phyloP scores from a whole-genome alignment of 192 early-diverging fungal species.

The Backusella liffmaniae region DNA sequence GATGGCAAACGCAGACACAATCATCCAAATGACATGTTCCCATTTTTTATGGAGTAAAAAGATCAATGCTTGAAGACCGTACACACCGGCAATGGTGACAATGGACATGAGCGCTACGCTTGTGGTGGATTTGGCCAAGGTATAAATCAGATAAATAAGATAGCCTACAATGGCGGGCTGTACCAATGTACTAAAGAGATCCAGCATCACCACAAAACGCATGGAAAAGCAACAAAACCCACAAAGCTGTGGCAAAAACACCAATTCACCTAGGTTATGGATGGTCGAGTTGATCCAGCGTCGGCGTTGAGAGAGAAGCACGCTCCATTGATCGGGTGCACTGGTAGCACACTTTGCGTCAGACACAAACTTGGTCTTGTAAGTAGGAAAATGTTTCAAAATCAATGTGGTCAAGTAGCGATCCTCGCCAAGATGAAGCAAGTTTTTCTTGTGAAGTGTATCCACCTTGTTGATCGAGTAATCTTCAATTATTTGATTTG shows the following conservation, averaged over 20 bases:
- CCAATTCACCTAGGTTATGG: conserved; percentile 94
- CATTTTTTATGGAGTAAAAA: conserved; percentile 73
- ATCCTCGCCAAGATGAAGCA: conserved; percentile 97
- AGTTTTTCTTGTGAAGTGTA: conserved; percentile 97
- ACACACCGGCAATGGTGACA: conserved; percentile 79
- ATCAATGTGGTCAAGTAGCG: conserved; percentile 91
- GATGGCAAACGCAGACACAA: conserved; percentile 72
- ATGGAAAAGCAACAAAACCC: conserved; percentile 97
- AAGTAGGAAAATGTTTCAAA: conserved; percentile 96
- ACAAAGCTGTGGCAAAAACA: conserved; percentile 91
- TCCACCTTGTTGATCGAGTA: conserved; percentile 95
- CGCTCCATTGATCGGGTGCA: conserved; percentile 90
- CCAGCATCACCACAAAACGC: conserved; percentile 93
- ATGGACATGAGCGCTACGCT: conserved; percentile 78
- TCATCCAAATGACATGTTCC: conserved; percentile 82
- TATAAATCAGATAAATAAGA: conserved; percentile 80
- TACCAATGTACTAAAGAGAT: conserved; percentile 89
- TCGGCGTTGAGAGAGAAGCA: conserved; percentile 95
- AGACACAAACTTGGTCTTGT: conserved; percentile 88
- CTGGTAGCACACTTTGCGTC: conserved; percentile 91
- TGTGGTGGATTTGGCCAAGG: conserved; percentile 47
- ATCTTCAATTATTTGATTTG: conserved; percentile 85
- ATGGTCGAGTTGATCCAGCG: conserved; percentile 99
- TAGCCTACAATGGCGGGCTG: conserved; percentile 89
- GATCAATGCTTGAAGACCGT: conserved; percentile 87